These are phyloP conservation scores for Plectosphaerella plurivora DNA, from an alignment of 2,329 filamentous ascomycete species.

Conservation along the genomic window DNA sequence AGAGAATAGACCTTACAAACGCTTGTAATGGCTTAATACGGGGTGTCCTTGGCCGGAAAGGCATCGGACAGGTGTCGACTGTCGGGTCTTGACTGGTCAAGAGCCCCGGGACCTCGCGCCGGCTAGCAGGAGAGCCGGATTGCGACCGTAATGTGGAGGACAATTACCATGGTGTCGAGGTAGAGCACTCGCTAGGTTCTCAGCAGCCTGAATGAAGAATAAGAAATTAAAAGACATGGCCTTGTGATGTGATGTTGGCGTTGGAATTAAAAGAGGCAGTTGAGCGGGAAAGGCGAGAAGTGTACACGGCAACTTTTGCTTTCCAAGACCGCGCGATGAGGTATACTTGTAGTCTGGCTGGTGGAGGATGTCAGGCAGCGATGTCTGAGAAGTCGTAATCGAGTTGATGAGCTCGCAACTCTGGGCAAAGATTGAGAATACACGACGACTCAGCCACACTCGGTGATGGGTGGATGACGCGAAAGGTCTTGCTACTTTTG, in stretches of 20 bases:
- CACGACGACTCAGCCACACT: no score
- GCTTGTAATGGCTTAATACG: background rate
- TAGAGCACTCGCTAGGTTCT: constrained; percentile 14
- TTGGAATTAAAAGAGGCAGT: no score
- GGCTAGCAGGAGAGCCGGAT: constrained; percentile 3
- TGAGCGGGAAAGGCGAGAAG: no score
- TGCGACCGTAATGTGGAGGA: constrained; percentile 1
- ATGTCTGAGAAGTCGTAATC: no score
- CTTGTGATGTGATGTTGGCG: background rate
- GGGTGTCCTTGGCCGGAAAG: background rate
- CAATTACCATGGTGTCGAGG: constrained; percentile 11
- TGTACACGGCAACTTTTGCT: no score
- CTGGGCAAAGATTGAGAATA: no score
- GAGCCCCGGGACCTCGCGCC: background rate
- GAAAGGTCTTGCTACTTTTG: no score
- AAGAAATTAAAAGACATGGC: background rate
- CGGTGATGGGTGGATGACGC: no score
- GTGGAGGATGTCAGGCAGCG: no score
- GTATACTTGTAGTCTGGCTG: no score
- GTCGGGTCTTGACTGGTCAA: background rate
- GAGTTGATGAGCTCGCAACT: no score
- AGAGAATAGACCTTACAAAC: constrained; percentile 1
- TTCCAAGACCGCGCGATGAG: no score
- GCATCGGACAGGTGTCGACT: background rate
- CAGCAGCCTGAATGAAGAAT: background rate